phyloP scores from a whole-genome alignment of 345 rosid species.

The Arabis alpina region DNA sequence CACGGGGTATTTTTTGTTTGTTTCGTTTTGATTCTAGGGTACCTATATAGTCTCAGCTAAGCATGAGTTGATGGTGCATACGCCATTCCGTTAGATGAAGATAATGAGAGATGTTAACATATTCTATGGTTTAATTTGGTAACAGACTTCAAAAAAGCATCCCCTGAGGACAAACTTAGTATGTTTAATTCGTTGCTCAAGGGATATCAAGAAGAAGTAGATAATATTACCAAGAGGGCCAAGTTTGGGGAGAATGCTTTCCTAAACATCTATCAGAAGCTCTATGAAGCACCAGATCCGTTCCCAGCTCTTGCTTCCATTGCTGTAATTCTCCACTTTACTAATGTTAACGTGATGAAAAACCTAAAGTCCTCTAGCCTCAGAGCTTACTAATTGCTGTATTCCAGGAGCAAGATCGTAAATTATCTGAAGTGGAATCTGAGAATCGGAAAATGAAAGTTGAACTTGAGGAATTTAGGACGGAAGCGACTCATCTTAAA shows the following conservation, averaged over 20 bases:
- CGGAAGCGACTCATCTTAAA: constrained; percentile 95
- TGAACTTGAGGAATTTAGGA: constrained; percentile 93
- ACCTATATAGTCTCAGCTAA: too few relatives aligned
- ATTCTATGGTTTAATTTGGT: constrained; percentile 23
- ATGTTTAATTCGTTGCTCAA: constrained; percentile 90
- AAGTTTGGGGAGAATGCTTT: constrained; percentile 97
- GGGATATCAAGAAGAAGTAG: constrained; percentile 99
- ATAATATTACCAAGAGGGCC: constrained; percentile 98
- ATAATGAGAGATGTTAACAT: constrained; percentile 24
- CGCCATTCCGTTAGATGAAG: not conserved
- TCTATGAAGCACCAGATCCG: constrained; percentile 99
- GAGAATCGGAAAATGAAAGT: constrained; percentile 97
- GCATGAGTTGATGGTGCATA: not conserved
- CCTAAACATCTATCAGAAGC: constrained; percentile 94
- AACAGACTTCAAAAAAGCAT: constrained; percentile 97
- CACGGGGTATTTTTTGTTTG: too few relatives aligned
- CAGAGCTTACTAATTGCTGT: constrained; percentile 20
- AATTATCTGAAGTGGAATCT: constrained; percentile 82
- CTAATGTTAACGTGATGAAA: not conserved
- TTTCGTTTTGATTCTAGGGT: too few relatives aligned
- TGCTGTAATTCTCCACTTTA: constrained; percentile 64
- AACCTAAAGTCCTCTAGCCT: constrained; percentile 1
- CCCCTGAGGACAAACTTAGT: constrained; percentile 78
- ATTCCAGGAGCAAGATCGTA: constrained; percentile 91
- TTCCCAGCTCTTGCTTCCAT: constrained; percentile 91